These are phyloP conservation scores for Tympanopsis confertula DNA, from an alignment of 2,329 filamentous ascomycete genomes.

Conservation along the genomic window DNA sequence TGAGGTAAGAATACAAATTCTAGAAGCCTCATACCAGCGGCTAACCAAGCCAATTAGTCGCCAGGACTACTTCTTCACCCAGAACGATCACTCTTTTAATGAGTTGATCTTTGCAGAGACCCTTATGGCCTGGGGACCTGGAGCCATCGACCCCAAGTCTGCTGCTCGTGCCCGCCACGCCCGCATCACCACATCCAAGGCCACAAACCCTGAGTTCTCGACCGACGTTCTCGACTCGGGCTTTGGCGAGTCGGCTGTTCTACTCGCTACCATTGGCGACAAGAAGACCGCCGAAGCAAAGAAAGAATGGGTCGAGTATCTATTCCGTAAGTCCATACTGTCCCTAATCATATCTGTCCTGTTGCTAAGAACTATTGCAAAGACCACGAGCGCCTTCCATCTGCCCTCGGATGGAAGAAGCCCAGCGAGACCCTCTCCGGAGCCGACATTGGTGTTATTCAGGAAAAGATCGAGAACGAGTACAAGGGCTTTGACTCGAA, in stretches of 20 bases:
- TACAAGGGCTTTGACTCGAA: too few species aligned
- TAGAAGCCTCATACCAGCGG: neutral
- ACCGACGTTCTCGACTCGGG: neutral
- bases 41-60: neutral
- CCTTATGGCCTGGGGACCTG: neutral
- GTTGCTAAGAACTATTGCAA: neutral
- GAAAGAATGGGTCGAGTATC: neutral
- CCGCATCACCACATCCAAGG: neutral
- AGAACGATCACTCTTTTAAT: neutral
- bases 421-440: neutral
- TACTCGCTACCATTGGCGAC: neutral
- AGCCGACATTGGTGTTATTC: too few species aligned
- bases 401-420: neutral
- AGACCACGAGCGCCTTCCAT: neutral
- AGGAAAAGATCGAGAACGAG: too few species aligned
- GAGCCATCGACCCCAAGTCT: neutral
- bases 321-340: neutral
- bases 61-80: neutral
- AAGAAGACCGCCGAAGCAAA: neutral
- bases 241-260: neutral
- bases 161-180: too few species aligned
- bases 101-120: neutral
- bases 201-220: neutral
- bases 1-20: neutral
- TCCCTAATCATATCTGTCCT: neutral